Percentiles rank a stretch among this genome's conserved stretches.
phyloP scores from a whole-genome alignment of 106 monocot genomes.

The Hemerocallis citrina region DNA sequence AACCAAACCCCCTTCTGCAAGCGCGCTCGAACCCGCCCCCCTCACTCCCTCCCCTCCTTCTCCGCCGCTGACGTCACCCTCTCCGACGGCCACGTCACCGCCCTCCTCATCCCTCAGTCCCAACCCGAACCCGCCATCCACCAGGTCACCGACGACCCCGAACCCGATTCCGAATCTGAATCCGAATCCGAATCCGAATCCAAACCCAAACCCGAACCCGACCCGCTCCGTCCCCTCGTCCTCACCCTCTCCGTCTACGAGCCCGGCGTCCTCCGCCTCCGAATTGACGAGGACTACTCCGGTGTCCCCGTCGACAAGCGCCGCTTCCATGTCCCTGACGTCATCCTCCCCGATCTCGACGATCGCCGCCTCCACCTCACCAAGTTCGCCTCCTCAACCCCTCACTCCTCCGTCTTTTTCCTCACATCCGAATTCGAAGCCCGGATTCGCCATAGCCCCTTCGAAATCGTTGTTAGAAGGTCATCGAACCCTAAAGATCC shows the following conservation, averaged over 20 bases:
- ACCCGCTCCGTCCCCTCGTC: conserved; percentile 21
- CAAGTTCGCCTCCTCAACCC: conserved; percentile 15
- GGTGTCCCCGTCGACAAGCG: conserved; percentile 19
- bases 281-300: conserved; percentile 72
- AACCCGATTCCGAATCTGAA: conserved; percentile 6
- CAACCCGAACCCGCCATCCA: conserved; percentile 23
- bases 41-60: conserved; percentile 63
- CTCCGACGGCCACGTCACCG: conserved; percentile 53
- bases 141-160: conserved; percentile 51
- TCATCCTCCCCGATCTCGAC: conserved; percentile 68
- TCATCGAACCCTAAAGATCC: conserved; percentile 26
- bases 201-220: no score
- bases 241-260: conserved; percentile 74
- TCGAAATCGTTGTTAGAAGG: conserved; percentile 59
- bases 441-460: conserved; percentile 69
- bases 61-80: conserved; percentile 39
- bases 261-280: conserved; percentile 63
- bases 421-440: conserved; percentile 56
- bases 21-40: conserved; percentile 57
- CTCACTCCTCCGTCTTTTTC: conserved; percentile 32
- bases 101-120: conserved; percentile 35
- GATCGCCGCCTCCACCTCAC: conserved; percentile 57
- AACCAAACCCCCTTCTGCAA: conserved; percentile 96
- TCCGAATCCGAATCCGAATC: no score
- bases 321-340: conserved; percentile 86